A percentile compares a stretch with the other conserved stretches of the same genome.
Conservation (phyloP, 2,329 filamentous ascomycete genomes). For the Neonectria coccinea region DNA sequence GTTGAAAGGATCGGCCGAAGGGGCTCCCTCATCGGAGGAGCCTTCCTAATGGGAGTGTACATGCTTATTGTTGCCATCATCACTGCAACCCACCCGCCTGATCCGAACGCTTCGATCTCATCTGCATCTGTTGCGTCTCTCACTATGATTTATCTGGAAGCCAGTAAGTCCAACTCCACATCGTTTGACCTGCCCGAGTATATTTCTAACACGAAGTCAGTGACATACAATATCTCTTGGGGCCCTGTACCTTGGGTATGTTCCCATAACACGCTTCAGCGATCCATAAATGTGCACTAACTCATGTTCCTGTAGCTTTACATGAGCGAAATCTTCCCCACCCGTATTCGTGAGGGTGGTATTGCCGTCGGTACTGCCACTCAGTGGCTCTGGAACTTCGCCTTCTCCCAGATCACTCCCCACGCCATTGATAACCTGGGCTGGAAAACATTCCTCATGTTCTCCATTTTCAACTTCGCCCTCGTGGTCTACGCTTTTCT, state of each 20-base stretch:
- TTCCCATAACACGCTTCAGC: neutral
- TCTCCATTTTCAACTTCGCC: constrained; percentile 60
- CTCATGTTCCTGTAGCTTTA: constrained; percentile 51
- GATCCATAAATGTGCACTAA: neutral
- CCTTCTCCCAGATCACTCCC: constrained; percentile 61
- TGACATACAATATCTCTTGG: constrained; percentile 63
- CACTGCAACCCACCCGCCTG: constrained; percentile 57
- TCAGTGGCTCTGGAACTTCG: constrained; percentile 66
- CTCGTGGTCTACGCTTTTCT: constrained; percentile 58
- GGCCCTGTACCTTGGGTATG: constrained; percentile 62
- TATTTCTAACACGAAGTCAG: constrained; percentile 23
- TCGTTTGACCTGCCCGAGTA: neutral
- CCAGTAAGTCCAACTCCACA: constrained; percentile 42
- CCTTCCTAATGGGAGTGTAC: constrained; percentile 62
- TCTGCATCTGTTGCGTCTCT: constrained; percentile 60
- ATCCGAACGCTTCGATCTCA: constrained; percentile 44
- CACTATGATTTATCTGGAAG: constrained; percentile 64
- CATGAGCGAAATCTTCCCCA: constrained; percentile 62
- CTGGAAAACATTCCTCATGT: constrained; percentile 63
- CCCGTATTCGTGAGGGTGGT: constrained; percentile 61
- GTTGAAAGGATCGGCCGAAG: constrained; percentile 63
- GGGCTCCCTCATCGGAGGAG: constrained; percentile 60
- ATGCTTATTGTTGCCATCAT: constrained; percentile 65
- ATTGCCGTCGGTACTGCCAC: constrained; percentile 62
- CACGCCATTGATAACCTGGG: constrained; percentile 59